Evolutionary conservation across 257 asterid genomes (phyloP), one percentile per base, ranked within the genome.

Genomic region (Penstemon davidsonii): DNA sequence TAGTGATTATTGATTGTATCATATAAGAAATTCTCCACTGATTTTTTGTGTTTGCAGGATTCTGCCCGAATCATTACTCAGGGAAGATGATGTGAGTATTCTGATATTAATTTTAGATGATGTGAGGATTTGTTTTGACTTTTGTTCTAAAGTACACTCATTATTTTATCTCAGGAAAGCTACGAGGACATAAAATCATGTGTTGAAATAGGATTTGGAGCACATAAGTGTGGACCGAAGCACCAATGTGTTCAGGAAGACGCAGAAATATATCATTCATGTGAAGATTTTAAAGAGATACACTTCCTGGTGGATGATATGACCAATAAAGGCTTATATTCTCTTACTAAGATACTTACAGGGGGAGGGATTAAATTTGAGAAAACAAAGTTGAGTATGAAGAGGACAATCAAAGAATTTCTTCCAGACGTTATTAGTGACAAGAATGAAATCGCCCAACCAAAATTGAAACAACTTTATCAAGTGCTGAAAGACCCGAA

Each of bases 11-110:
- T 25, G 33, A 25, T 25, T 58, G 42, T 6, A 36, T 41, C 40
- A 56, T 60, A 45, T 39, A 51, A 51, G 11, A 46, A 39, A 41
- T 59, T 55, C 56, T 49, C 78, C 57, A 69, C 69, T 81, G 55
- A 63, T 64, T 8, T 63, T 66, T 68, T 51, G 8, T 77, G 47
- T 60, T 67, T 85, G 78, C 87, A 91, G 96, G 93, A 67, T 60
- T 64, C 57, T 85, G 68, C 88, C 96, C 4, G 98, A 92, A 72
- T 77, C 87, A 46, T 68, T 87, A 53, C 70, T 92, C 41, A 81
- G 98, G 70, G 86, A 87, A 78, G 95, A 92, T 66, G 96, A 89
- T 72, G 98, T 86, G 67, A 89, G 96, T 81, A 59, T 71, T 36
- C 8, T 69, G 46, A 9, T 58, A 25, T 25, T 25, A 25, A 25